Conservation (phyloP, 345 rosid species). For the Firmiana major region DNA sequence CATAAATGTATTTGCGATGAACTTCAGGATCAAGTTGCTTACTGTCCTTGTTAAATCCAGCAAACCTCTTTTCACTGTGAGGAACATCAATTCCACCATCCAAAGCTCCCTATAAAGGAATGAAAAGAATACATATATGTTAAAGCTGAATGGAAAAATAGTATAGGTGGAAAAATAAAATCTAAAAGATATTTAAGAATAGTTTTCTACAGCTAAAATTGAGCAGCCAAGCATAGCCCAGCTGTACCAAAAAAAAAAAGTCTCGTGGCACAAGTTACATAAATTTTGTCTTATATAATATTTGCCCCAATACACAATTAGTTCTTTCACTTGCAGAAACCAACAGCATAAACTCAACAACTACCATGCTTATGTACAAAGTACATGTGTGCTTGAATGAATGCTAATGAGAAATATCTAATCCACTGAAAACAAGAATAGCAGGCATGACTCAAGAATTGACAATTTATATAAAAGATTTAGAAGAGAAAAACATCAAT, state of each 20-base stretch:
- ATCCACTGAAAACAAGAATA: too few species aligned
- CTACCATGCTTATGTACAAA: neutral
- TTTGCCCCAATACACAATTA: too few species aligned
- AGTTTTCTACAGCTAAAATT: neutral
- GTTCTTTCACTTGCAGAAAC: neutral
- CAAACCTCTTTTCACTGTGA: conserved; percentile 73
- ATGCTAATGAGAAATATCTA: neutral
- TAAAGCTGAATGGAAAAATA: neutral
- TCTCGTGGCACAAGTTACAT: too few species aligned
- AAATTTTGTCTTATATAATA: too few species aligned
- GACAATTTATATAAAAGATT: too few species aligned
- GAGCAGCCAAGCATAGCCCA: neutral
- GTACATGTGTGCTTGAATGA: neutral
- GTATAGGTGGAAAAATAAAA: neutral
- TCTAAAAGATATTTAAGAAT: neutral
- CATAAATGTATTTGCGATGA: conserved; percentile 65
- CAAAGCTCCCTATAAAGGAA: conserved; percentile 50
- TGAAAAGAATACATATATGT: neutral
- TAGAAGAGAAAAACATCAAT: too few species aligned
- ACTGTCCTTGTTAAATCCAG: conserved; percentile 54
- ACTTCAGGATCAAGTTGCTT: conserved; percentile 67
- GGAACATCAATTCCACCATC: conserved; percentile 77
- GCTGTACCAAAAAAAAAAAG: too few species aligned
- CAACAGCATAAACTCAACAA: neutral
- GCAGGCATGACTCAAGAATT: too few species aligned